Evolutionary conservation across 2,329 filamentous ascomycete genomes (phyloP), one percentile per base, ranked within the genome.

Genomic region (Venturia asperata): DNA sequence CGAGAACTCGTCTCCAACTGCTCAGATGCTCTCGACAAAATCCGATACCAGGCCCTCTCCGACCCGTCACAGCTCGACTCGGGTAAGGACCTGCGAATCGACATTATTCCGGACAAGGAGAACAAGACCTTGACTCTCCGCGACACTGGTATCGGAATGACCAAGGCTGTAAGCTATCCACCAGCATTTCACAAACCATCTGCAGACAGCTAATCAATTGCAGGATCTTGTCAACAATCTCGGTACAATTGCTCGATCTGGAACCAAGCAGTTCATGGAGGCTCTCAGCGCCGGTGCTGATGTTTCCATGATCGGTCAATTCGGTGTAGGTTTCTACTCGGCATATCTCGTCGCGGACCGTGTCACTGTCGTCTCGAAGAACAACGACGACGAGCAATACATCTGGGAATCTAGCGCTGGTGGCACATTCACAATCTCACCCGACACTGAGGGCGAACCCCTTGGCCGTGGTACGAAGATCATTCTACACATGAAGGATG

Each of bases 181-280:
- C 64, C 7, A 66, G 63, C 34, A n/a, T 24, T 37, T 45, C 19
- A 1, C 61, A 65, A 9, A 24, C 34, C 19, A 45, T 11, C 21
- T 49, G 5, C 39, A 65, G 17, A 42, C 62, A 66, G 66, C 79
- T 84, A 71, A 83, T 74, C 42, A 64, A 64, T 49, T 19, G n/a
- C 68, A 92, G 89, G 94, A 99, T 79, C 87, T 99, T 69, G 93
- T 99, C 85, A 99, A 99, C 90, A 99, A 99, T 87, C 87, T 99
- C 71, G 94, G 94, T 85, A 99, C 94, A 73, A 99, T 99, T 80
- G 94, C 94, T 78, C 92, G 94, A 78, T 99, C 94, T 68, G 94
- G 94, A 71, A 99, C 94, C 81, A 99, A 99, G 88, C 94, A 97
- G 84, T 99, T 99, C 83, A 99, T 99, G 94, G 94, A 99, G 86